A percentile compares a stretch with the other conserved stretches of the same genome.
These are phyloP conservation scores for Paracoccidioides lutzii DNA, from an alignment of 2,329 filamentous ascomycete species.

Conservation along the genomic window DNA sequence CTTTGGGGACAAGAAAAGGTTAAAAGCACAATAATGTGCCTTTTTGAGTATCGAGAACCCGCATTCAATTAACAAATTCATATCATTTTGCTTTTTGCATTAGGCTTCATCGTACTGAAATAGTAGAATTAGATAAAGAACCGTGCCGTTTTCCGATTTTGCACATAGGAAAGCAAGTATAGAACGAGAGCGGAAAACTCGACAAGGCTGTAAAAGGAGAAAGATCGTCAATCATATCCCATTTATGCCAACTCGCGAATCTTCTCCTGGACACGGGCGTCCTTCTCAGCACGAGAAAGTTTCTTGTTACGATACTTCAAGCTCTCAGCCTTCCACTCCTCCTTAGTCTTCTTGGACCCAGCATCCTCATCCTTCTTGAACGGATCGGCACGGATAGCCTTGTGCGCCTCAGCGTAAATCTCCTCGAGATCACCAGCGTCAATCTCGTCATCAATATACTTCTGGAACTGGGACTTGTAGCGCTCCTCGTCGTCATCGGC, in stretches of 20 bases:
- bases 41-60: background rate
- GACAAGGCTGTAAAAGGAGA: background rate
- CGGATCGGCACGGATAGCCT: constrained; percentile 92
- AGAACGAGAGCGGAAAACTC: background rate
- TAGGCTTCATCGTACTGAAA: no score
- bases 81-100: background rate
- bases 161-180: no score
- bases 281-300: constrained; percentile 71
- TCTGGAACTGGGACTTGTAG: constrained; percentile 94
- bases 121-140: no score
- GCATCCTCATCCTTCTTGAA: constrained; percentile 76
- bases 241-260: constrained; percentile 60
- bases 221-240: background rate
- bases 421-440: constrained; percentile 97
- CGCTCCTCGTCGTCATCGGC: constrained; percentile 99
- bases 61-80: background rate
- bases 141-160: no score
- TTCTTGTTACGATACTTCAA: constrained; percentile 73
- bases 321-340: constrained; percentile 90
- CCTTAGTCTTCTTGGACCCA: constrained; percentile 87
- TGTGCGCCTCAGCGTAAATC: constrained; percentile 86
- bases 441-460: constrained; percentile 94
- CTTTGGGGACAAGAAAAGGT: background rate
- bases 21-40: background rate
- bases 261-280: constrained; percentile 73